These are phyloP conservation scores for Cinnamomum micranthum DNA, from an alignment of 164 flowering plant species.

Conservation along the genomic window DNA sequence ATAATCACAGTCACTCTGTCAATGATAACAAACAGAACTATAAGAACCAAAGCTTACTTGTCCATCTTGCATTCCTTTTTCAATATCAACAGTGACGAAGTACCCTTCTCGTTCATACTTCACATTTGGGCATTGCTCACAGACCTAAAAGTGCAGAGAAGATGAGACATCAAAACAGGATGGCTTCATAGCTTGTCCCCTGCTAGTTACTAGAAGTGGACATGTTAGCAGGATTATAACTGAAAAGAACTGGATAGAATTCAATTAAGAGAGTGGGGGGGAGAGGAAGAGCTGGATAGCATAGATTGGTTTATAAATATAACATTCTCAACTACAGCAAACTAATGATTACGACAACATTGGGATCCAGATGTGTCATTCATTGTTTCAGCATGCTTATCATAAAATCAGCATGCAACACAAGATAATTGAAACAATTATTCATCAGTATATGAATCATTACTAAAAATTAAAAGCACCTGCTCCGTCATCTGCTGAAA, in stretches of 20 bases:
- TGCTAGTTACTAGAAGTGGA: neutral
- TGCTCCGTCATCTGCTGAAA: conserved; percentile 98
- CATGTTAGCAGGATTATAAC: neutral
- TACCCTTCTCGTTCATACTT: conserved; percentile 93
- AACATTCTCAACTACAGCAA: neutral
- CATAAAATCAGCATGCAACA: neutral
- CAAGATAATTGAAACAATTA: neutral
- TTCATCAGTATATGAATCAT: neutral
- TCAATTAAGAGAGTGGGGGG: neutral
- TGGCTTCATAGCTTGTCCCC: neutral
- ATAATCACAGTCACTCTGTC: no score
- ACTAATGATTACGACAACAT: neutral
- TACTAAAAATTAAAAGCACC: conserved; percentile 32
- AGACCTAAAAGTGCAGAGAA: conserved; percentile 50
- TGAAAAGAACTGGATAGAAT: neutral
- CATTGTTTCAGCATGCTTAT: neutral
- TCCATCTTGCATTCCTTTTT: conserved; percentile 98
- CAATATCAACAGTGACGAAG: conserved; percentile 90
- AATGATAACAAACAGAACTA: neutral
- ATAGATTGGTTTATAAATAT: no score
- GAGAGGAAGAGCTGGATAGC: no score
- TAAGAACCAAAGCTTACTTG: conserved; percentile 51
- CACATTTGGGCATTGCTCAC: conserved; percentile 92
- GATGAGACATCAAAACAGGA: neutral
- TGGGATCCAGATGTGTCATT: neutral